A percentile compares a stretch with the other conserved stretches of the same genome.
These are phyloP conservation scores for Antitrichia curtipendula DNA, from an alignment of 225 moss, liverwort and hornwort species.

Conservation along the genomic window DNA sequence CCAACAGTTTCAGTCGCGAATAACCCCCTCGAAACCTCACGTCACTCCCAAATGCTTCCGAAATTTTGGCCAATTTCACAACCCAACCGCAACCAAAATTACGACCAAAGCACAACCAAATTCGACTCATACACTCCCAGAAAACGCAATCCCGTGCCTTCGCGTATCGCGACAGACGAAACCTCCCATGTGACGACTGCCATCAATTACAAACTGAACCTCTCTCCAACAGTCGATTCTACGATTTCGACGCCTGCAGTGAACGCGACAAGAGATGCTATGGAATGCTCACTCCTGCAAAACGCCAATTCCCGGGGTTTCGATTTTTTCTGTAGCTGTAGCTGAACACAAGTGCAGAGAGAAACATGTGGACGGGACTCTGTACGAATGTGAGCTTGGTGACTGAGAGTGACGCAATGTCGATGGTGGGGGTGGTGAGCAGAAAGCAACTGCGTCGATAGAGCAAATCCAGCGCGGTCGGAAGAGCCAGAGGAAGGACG, in stretches of 20 bases:
- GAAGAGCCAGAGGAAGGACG: neutral
- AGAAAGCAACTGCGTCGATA: neutral
- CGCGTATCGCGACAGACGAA: neutral
- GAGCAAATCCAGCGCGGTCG: neutral
- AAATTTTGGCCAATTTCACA: too few relatives aligned
- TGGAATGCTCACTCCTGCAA: neutral
- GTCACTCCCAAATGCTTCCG: neutral
- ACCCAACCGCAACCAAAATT: neutral
- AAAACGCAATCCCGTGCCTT: neutral
- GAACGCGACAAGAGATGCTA: neutral
- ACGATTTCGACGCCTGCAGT: neutral
- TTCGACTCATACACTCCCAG: neutral
- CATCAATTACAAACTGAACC: too few relatives aligned
- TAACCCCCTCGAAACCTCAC: neutral
- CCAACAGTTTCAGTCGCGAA: neutral
- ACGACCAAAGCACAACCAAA: neutral
- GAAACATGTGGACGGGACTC: too few relatives aligned
- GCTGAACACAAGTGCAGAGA: neutral
- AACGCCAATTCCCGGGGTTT: neutral
- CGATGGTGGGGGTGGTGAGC: neutral
- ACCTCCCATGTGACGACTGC: neutral
- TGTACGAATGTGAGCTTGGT: neutral
- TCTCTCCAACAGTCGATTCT: neutral
- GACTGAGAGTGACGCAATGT: neutral
- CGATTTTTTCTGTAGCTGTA: neutral